phyloP scores from a whole-genome alignment of 177 flowering plant species.

The Telopea speciosissima region DNA sequence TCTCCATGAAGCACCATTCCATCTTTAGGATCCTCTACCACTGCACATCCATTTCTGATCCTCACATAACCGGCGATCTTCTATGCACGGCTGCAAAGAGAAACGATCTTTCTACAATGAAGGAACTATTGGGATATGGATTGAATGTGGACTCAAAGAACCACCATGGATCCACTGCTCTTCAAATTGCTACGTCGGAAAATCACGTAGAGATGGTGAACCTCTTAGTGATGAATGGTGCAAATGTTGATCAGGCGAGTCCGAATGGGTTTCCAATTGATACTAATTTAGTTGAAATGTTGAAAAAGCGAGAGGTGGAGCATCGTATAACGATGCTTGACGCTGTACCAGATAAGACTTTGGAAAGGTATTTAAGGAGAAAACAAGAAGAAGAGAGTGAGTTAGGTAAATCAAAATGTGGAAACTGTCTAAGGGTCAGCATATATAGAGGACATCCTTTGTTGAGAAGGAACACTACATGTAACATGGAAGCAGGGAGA shows the following conservation, averaged over 20 bases:
- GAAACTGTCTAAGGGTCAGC: conserved; percentile 43
- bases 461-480: conserved; percentile 31
- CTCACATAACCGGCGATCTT: conserved; percentile 59
- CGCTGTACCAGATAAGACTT: conserved; percentile 6
- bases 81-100: conserved; percentile 68
- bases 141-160: conserved; percentile 50
- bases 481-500: conserved; percentile 47
- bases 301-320: conserved; percentile 39
- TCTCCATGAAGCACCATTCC: conserved; percentile 58
- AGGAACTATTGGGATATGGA: conserved; percentile 63
- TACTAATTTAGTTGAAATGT: conserved; percentile 38
- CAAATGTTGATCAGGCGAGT: conserved; percentile 26
- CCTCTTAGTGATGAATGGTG: conserved; percentile 62
- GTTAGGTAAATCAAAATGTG: conserved; percentile 9
- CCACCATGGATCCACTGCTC: conserved; percentile 48
- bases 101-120: conserved; percentile 50
- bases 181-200: conserved; percentile 56
- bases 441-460: conserved; percentile 71
- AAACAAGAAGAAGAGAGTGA: conserved; percentile 11
- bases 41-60: conserved; percentile 49
- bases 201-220: conserved; percentile 52
- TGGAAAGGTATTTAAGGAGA: neutral
- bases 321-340: conserved; percentile 38
- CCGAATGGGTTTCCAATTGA: conserved; percentile 19
- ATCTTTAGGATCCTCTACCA: conserved; percentile 60